Base-by-base conservation (phyloP, 2,329 filamentous ascomycete species). In the Clarireedia homoeocarpa region DNA sequence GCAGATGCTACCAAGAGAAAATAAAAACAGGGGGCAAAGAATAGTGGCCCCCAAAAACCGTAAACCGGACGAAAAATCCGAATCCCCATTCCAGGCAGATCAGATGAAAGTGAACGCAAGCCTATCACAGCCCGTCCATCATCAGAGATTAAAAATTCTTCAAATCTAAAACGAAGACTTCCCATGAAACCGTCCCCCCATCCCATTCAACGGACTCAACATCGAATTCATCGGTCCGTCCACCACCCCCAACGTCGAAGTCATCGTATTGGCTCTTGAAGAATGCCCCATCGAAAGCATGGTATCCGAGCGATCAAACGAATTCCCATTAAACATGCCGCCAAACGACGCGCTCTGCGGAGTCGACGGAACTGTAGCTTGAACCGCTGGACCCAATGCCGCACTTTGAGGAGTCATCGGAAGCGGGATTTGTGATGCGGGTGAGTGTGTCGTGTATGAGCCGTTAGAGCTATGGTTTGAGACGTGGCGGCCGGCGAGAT, bases 401-500 rank as follows among this genome's bases (percentile, higher is more conserved):
- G 91, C 91, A 64, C 89, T 94, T 59, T 96, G 80, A 6, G 92
- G 91, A 1, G 91, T 96, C 66, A 94, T 90, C 7, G 91, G 91
- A 39, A 91, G 73, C 10, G 80, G 76, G 9, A 79, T 74, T 23
- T 77, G 75, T 48, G 79, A 79, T 12, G 75, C 78, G 50, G 68
- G 72, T 23, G 62, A 71, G 42, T 68, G 64, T 15, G 60, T 51
- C 17, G 40, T 63, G 42, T 65, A 67, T 6, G 58, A 56, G 42
- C 63, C 61, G 51, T 63, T 67, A 5, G 57, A 56, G 30, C 55
- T 56, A 20, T 58, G 55, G 51, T 62, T 66, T 23, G 59, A 39
- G n/a, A 54, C 51, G 49, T 64, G 59, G 42, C 63, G 59, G 5
- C 61, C 58, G 10, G 66, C 61, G 45, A 84, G 74, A 63, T 79